Base-by-base conservation (phyloP, 1,284 basidiomycete species). In the Porodaedalea pini region DNA sequence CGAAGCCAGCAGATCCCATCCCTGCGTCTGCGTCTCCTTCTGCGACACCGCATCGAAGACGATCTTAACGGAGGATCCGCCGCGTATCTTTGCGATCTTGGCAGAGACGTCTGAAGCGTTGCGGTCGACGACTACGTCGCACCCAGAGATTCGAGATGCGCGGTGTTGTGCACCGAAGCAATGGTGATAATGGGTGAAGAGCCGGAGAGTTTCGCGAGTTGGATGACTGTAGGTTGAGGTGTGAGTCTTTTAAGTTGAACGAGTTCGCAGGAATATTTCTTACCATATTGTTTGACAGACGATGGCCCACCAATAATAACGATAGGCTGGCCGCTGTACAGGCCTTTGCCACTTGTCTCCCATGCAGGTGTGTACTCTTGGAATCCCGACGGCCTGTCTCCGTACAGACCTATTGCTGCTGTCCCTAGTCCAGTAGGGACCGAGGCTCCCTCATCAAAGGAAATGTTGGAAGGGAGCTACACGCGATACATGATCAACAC, bases 171-270 rank as follows among this genome's bases (percentile, higher is more conserved):
- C 13, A 65, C 62, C 4, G 79, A 82, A 1, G 82, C 74, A 2
- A 78, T 81, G 4, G 79, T 69, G 51, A 85, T 77, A 58, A 84
- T 80, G 0, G 75, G 77, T 3, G 71, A 74, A 71, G 81, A 81
- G 0, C 80, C 82, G 0, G 78, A 75, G 27, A 78, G 62, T 61
- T 71, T 78, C 3, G 79, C 79, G 13, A 85, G 65, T 65, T 85
- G 83, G 49, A 60, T 60, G 23, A 48, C 58, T 60, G 25, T 40
- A 19, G 15, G 40, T 37, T n/a, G 37, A 27, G 19, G 17, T 3
- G 50, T 23, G 4, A 1, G 4, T 21, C 25, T n/a, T n/a, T n/a
- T n/a, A n/a, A n/a, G n/a, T n/a, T n/a, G 5, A 17, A 44, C n/a
- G 19, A 6, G 1, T 44, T 23, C 11, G 17, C 3, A 15, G n/a